Conservation (phyloP, 2,329 filamentous ascomycete species). For the Phoma sp. region DNA sequence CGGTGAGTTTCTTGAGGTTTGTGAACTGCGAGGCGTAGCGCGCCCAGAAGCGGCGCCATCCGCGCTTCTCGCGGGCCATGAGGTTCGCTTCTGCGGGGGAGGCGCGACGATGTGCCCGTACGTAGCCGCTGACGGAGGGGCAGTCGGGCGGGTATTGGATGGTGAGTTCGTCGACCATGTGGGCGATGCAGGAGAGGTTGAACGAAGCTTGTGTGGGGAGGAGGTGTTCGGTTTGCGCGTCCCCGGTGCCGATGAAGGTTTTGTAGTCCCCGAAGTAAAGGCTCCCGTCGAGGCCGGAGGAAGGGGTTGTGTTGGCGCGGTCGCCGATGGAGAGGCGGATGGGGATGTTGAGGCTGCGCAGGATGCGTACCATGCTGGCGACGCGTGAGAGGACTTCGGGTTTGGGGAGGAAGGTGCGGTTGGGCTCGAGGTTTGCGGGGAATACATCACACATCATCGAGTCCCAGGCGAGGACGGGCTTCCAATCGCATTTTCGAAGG, state of each 20-base stretch:
- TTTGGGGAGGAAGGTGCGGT: conserved; percentile 38
- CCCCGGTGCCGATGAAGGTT: conserved; percentile 34
- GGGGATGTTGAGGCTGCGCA: conserved; percentile 39
- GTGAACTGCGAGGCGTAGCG: conserved; percentile 43
- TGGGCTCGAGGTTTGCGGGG: conserved; percentile 42
- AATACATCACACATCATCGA: conserved; percentile 47
- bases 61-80: conserved; percentile 40
- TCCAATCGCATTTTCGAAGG: conserved; percentile 41
- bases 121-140: conserved; percentile 39
- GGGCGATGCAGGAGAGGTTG: conserved; percentile 39
- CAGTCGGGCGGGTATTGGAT: conserved; percentile 44
- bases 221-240: conserved; percentile 33
- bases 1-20: conserved; percentile 45
- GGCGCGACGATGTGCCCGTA: conserved; percentile 27
- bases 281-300: conserved; percentile 39
- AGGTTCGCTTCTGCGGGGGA: conserved; percentile 32
- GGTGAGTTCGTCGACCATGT: conserved; percentile 45
- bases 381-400: conserved; percentile 40
- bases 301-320: conserved; percentile 30
- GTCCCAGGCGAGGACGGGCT: conserved; percentile 43
- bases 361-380: conserved; percentile 32
- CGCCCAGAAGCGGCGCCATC: conserved; percentile 46
- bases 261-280: conserved; percentile 48
- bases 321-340: conserved; percentile 45
- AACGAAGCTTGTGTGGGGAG: conserved; percentile 42